phyloP scores from a whole-genome alignment of 192 early-diverging fungal species.

The Linnemannia zychae region DNA sequence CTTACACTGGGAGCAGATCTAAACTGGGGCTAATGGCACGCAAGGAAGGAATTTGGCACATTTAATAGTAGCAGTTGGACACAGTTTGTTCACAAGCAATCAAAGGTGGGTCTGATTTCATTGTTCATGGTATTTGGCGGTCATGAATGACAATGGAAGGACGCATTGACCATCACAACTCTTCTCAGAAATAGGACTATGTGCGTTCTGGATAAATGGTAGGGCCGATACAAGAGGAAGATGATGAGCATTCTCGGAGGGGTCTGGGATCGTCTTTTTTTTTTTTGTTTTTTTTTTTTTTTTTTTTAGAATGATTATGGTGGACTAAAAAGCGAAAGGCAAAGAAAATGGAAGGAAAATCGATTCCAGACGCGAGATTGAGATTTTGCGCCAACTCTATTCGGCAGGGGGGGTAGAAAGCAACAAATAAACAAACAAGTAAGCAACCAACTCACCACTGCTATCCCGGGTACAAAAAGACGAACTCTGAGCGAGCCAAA shows the following conservation, averaged over 20 bases:
- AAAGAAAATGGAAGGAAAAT: background rate
- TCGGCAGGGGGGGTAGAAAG: background rate
- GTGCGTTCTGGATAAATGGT: background rate
- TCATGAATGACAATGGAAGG: no score
- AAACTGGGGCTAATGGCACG: no score
- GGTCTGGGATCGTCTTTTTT: background rate
- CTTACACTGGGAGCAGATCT: no score
- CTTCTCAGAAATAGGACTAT: background rate
- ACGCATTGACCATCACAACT: background rate
- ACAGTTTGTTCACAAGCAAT: no score
- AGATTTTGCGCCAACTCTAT: conserved; percentile 4
- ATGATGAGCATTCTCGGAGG: background rate
- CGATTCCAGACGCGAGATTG: background rate
- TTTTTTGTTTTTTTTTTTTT: background rate
- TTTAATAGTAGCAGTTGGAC: no score
- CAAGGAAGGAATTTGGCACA: no score
- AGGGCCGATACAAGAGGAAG: background rate
- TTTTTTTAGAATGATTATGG: background rate
- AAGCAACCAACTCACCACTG: background rate
- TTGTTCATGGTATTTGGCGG: no score
- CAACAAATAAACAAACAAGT: background rate
- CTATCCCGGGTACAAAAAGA: background rate
- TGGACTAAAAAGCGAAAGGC: background rate
- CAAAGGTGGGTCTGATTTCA: no score
- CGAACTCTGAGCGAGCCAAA: background rate